phyloP scores from a whole-genome alignment of 208 protist species.

The Trichomonas tenax region DNA sequence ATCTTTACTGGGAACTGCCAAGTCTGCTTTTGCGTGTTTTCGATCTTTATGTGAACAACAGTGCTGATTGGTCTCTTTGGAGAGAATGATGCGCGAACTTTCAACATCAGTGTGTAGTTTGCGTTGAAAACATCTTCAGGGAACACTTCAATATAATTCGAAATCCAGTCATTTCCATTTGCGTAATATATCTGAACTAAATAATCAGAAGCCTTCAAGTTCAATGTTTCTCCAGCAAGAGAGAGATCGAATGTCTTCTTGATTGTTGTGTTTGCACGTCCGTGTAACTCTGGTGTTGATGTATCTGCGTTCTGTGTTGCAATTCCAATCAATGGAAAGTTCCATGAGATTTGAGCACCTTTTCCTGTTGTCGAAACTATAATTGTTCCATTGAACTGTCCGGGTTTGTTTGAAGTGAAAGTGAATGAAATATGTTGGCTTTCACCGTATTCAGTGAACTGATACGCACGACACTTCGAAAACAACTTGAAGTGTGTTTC shows the following conservation, averaged over 20 bases:
- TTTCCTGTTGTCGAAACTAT: not conserved
- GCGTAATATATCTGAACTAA: not conserved
- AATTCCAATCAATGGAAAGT: not conserved
- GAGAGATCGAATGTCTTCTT: not conserved
- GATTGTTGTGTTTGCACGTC: not conserved
- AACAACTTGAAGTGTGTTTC: not conserved
- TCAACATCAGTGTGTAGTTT: not conserved
- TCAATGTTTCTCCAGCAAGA: not conserved
- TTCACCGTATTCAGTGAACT: not conserved
- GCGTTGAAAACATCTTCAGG: not conserved
- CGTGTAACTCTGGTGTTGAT: not conserved
- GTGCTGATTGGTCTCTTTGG: not conserved
- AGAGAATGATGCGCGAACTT: not conserved
- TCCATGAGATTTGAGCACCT: not conserved
- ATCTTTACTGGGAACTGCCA: not conserved
- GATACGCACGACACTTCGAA: not conserved
- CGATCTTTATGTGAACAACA: not conserved
- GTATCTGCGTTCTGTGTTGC: too few species aligned
- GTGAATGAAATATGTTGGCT: not conserved
- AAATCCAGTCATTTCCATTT: not conserved
- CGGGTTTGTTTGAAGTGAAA: not conserved
- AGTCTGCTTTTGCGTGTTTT: not conserved
- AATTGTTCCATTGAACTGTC: not conserved
- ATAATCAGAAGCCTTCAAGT: not conserved
- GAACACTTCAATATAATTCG: not conserved